These are phyloP conservation scores for Canna indica DNA, from an alignment of 176 grass and related monocot genomes.

Conservation along the genomic window DNA sequence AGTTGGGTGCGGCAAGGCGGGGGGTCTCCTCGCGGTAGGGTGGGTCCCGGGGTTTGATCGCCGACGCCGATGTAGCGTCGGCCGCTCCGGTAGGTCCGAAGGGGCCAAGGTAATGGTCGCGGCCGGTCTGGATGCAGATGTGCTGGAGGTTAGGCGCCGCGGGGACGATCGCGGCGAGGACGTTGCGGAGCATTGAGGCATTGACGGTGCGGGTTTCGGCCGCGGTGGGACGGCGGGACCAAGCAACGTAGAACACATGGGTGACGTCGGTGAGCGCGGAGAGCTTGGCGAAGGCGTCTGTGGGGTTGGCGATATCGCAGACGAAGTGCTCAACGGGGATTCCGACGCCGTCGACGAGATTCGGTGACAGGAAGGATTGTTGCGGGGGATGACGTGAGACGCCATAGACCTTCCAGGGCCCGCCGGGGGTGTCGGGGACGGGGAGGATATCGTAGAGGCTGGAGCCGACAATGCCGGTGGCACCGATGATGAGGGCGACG, in stretches of 20 bases:
- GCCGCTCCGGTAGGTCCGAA: slow-evolving; percentile 21
- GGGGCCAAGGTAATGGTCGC: slow-evolving; percentile 54
- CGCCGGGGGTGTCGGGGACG: slow-evolving; percentile 17
- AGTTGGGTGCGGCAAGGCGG: slow-evolving; percentile 33
- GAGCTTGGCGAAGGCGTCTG: slow-evolving; percentile 33
- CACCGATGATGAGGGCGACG: slow-evolving; percentile 18
- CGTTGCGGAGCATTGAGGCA: slow-evolving; percentile 54
- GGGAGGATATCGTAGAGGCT: slow-evolving; percentile 18
- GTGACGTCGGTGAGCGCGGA: slow-evolving; percentile 41
- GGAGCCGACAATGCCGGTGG: slow-evolving; percentile 11
- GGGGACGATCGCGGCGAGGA: slow-evolving; percentile 46
- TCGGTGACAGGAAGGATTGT: slow-evolving; percentile 23
- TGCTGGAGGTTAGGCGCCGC: slow-evolving; percentile 38
- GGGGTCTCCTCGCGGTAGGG: slow-evolving; percentile 51
- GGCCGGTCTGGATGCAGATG: slow-evolving; percentile 64
- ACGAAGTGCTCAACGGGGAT: slow-evolving; percentile 31
- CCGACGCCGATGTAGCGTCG: not conserved
- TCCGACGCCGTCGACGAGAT: not conserved
- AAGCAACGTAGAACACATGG: slow-evolving; percentile 52
- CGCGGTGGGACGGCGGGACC: slow-evolving; percentile 25
- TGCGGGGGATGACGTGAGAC: slow-evolving; percentile 16
- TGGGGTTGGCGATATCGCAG: slow-evolving; percentile 44
- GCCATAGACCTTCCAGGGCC: slow-evolving; percentile 73
- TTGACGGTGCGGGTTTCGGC: slow-evolving; percentile 29
- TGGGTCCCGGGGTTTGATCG: slow-evolving; percentile 20